These are phyloP conservation scores for Alternaria angustiovoidea DNA, from an alignment of 2,329 filamentous ascomycete genomes.

Conservation along the genomic window DNA sequence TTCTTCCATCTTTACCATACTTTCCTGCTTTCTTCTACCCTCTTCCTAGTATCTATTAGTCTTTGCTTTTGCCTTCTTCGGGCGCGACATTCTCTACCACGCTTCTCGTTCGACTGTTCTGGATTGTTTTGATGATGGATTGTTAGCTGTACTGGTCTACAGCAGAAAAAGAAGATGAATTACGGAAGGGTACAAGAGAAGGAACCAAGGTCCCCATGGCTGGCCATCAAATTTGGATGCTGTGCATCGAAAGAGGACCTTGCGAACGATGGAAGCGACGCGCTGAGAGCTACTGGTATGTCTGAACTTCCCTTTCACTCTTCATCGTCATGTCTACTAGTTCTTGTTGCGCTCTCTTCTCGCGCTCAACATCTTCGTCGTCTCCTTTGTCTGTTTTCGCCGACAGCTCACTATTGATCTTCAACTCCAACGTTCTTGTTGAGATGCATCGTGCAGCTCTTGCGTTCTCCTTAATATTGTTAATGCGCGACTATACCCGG, in stretches of 20 bases:
- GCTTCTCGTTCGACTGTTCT: constrained; percentile 9
- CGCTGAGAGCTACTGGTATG: constrained; percentile 39
- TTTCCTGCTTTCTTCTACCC: constrained; percentile 12
- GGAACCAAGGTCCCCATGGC: constrained; percentile 37
- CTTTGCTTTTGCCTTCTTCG: constrained; percentile 19
- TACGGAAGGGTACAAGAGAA: constrained; percentile 25
- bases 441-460: constrained; percentile 27
- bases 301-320: constrained; percentile 21
- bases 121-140: constrained; percentile 23
- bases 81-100: constrained; percentile 14
- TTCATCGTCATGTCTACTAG: neutral
- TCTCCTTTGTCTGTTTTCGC: neutral
- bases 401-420: neutral
- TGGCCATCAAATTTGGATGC: constrained; percentile 50
- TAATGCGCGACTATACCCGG: constrained; percentile 23
- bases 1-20: constrained; percentile 2
- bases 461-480: constrained; percentile 36
- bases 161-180: constrained; percentile 30
- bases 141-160: constrained; percentile 41
- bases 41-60: constrained; percentile 9
- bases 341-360: neutral
- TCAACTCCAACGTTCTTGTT: constrained; percentile 23
- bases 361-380: neutral
- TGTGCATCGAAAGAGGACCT: constrained; percentile 46
- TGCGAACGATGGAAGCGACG: constrained; percentile 33